Evolutionary conservation across 257 asterid genomes (phyloP), one percentile per base, ranked within the genome.

Genomic region (Solanum etuberosum): DNA sequence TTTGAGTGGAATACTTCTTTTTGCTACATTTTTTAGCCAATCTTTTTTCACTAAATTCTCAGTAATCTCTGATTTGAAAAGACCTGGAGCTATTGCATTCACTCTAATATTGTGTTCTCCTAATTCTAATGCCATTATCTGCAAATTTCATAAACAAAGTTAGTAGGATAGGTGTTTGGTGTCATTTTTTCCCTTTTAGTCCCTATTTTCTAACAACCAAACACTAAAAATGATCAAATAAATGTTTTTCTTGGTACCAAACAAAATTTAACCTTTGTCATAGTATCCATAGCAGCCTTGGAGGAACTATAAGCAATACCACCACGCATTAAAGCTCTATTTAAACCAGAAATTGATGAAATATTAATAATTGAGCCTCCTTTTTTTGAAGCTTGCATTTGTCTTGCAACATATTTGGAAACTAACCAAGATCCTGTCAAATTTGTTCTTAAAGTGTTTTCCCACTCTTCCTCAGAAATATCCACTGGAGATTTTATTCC

Each of bases 41-140:
- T 92, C 88, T 84, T 94, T 92, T 59, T 89, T 81, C 86, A 94
- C 54, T 16, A 94, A 94, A 21, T 82, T 90, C 90, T 93, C 87
- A 0, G 98, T 96, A 42, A 94, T 95, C 91, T 96, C 98, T 1
- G 98, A 94, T 61, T 91, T 91, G 74, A 94, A 94, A 14, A 96
- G 86, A 31, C 96, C 98, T 0, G 96, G 96, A 5, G 98, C 90
- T 87, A 96, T 92, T 9, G 95, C 91, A 88, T 96, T 96, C 88
- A 96, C 98, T 86, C 95, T 91, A 86, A 96, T 96, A 20, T 91
- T 91, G 88, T 92, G 37, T 6, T 3, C 86, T n/a, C 98, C 98
- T 70, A 94, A 85, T 88, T 94, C 98, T 89, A 93, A 0, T 3
- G 98, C 99, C 99, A 96, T 95, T 20, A 89, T 81, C 98, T 96